phyloP scores from a whole-genome alignment of 73 alveolate species.

The Breviolum minutum region DNA sequence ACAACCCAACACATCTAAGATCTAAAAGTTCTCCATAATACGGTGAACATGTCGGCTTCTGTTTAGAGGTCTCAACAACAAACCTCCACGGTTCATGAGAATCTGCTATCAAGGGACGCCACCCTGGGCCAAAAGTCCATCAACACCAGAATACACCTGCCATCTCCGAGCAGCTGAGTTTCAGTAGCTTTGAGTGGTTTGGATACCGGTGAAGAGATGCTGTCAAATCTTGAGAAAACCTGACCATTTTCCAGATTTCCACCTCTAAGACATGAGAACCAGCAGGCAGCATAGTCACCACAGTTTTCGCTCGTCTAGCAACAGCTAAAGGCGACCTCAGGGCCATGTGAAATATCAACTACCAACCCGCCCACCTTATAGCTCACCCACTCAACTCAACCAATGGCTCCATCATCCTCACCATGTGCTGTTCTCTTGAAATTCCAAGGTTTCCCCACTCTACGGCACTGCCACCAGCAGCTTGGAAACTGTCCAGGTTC shows the following conservation, averaged over 20 bases:
- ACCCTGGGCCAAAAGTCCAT: conserved; percentile 68
- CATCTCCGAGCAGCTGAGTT: background rate
- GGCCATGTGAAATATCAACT: background rate
- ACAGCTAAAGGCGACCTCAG: conserved; percentile 78
- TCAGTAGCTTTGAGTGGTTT: background rate
- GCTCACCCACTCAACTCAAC: background rate
- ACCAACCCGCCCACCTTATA: background rate
- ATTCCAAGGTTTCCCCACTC: background rate
- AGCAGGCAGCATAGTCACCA: conserved; percentile 82
- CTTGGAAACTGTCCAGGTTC: conserved; percentile 2
- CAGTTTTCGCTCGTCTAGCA: conserved; percentile 70
- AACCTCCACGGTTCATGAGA: too few species aligned
- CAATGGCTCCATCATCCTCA: background rate
- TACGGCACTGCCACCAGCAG: conserved; percentile 21
- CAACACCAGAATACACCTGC: conserved; percentile 51
- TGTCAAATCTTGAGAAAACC: too few species aligned
- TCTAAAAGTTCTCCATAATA: background rate
- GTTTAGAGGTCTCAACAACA: background rate
- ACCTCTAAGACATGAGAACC: conserved; percentile 74
- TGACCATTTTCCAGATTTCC: background rate
- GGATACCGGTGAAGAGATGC: too few species aligned
- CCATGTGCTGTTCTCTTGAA: background rate
- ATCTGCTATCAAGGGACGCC: conserved; percentile 16
- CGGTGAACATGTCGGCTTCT: background rate
- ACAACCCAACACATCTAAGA: background rate